Evolutionary conservation across 2,329 filamentous ascomycete genomes (phyloP), one percentile per base, ranked within the genome.

Genomic region (Neofusicoccum kwambonambiense): DNA sequence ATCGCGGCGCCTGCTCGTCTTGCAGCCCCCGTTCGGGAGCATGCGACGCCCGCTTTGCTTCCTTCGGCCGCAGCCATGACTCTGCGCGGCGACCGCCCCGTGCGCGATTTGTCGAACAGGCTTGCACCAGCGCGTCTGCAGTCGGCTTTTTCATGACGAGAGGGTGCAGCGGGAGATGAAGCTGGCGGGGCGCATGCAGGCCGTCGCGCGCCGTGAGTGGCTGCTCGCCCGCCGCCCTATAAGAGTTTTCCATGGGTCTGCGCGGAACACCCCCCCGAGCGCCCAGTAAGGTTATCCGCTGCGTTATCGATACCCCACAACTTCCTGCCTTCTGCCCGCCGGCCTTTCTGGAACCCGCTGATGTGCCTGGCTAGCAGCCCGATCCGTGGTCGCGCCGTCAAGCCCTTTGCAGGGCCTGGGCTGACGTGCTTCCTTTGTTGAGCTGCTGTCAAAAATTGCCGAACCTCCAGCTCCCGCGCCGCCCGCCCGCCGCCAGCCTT

Each of bases 301-400:
- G 54, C 39, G 54, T 57, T 60, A 60, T 60, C 56, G 56, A 60
- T 60, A 60, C 56, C 56, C 42, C 41, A 47, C 56, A 47, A 58
- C 52, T 11, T 39, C 50, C 39, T 34, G 15, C 39, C 3, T 44
- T 15, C 27, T 37, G 27, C 42, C 22, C 56, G 31, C 39, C n/a
- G 41, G 15, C 56, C 56, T 47, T 60, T 47, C 41, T 60, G 56
- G 56, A 60, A 57, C 54, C 11, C 27, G 56, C 39, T 44, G 54
- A 35, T 45, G 54, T 44, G 54, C 54, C 39, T 57, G 41, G 22
- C 54, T 45, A 58, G 19, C 41, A 45, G 17, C 35, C 51, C 12
- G n/a, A 56, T 41, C 51, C 11, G 51, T 31, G 52, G 27, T 57
- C 52, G 52, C 52, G 39, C 39, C n/a, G 44, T 42, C 22, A 42